Conservation (phyloP, 352 stramenopile species). For the Phytophthora pinifolia region DNA sequence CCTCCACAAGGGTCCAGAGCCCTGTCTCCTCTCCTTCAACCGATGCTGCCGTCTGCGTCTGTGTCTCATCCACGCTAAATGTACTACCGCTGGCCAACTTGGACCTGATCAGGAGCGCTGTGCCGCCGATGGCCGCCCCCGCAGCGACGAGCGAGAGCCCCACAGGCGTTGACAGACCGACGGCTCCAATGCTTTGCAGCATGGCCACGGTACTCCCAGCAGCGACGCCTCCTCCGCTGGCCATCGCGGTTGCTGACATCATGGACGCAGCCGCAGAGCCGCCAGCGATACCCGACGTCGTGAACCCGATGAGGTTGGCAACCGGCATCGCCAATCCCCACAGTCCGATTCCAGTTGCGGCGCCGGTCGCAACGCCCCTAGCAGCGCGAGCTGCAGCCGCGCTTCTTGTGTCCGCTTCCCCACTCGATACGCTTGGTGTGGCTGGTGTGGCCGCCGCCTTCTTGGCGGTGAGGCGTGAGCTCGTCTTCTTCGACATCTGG, state of each 20-base stretch:
- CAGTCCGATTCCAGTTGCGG: constrained; percentile 19
- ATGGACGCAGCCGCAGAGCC: constrained; percentile 45
- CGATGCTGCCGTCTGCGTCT: background rate
- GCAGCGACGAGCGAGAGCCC: constrained; percentile 27
- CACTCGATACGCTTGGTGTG: background rate
- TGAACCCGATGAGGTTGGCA: constrained; percentile 42
- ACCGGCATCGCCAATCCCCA: constrained; percentile 28
- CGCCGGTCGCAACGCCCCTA: constrained; percentile 24
- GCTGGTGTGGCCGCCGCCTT: background rate
- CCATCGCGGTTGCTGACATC: constrained; percentile 58
- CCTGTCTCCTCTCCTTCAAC: constrained; percentile 3
- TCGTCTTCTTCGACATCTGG: constrained; percentile 9
- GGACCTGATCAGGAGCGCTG: constrained; percentile 8
- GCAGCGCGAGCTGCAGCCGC: constrained; percentile 1
- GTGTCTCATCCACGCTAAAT: background rate
- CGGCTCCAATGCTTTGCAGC: constrained; percentile 51
- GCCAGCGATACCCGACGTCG: constrained; percentile 35
- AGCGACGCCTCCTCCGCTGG: constrained; percentile 49
- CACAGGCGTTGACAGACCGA: constrained; percentile 35
- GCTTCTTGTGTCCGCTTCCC: background rate
- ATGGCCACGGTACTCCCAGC: constrained; percentile 39
- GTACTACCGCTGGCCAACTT: background rate
- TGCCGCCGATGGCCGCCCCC: constrained; percentile 13
- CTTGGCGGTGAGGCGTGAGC: background rate
- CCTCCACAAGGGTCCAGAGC: constrained; percentile 21